Conservation (phyloP, 805 yeast species). For the Pichia rugopelliculosa region DNA sequence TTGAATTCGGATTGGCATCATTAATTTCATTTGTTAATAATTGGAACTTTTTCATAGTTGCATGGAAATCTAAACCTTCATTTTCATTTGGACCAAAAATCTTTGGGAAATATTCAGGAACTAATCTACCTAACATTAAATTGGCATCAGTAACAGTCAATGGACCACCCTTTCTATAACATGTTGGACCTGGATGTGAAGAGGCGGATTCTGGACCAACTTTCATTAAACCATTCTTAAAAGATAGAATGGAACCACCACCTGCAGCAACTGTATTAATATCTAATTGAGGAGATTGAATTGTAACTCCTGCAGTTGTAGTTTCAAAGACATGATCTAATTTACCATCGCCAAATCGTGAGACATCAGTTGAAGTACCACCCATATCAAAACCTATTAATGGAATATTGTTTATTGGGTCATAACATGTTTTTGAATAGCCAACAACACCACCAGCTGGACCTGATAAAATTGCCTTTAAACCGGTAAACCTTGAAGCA, state of each 20-base stretch:
- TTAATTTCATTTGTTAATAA: slow-evolving; percentile 54
- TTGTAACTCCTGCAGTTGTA: slow-evolving; percentile 72
- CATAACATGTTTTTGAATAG: slow-evolving; percentile 72
- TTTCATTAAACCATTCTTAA: slow-evolving; percentile 63
- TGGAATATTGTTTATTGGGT: slow-evolving; percentile 45
- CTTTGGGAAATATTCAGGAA: slow-evolving; percentile 69
- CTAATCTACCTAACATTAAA: slow-evolving; percentile 59
- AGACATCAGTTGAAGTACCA: slow-evolving; percentile 82
- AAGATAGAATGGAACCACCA: slow-evolving; percentile 64
- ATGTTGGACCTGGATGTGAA: slow-evolving; percentile 86
- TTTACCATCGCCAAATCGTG: slow-evolving; percentile 57
- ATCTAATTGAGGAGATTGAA: slow-evolving; percentile 78
- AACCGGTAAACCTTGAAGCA: slow-evolving; percentile 74
- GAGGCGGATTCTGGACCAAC: slow-evolving; percentile 87
- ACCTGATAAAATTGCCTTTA: slow-evolving; percentile 82
- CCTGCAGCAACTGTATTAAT: slow-evolving; percentile 82
- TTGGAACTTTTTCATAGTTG: slow-evolving; percentile 42
- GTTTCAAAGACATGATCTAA: slow-evolving; percentile 77
- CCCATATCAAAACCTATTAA: slow-evolving; percentile 85
- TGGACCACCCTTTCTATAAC: slow-evolving; percentile 83
- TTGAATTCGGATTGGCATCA: slow-evolving; percentile 35
- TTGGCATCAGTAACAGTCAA: slow-evolving; percentile 83
- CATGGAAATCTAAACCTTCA: slow-evolving; percentile 54
- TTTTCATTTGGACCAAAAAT: slow-evolving; percentile 80
- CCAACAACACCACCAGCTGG: slow-evolving; percentile 99